Evolutionary conservation across 441 rosid genomes (phyloP).

Genomic region (Syzygium malaccense): DNA sequence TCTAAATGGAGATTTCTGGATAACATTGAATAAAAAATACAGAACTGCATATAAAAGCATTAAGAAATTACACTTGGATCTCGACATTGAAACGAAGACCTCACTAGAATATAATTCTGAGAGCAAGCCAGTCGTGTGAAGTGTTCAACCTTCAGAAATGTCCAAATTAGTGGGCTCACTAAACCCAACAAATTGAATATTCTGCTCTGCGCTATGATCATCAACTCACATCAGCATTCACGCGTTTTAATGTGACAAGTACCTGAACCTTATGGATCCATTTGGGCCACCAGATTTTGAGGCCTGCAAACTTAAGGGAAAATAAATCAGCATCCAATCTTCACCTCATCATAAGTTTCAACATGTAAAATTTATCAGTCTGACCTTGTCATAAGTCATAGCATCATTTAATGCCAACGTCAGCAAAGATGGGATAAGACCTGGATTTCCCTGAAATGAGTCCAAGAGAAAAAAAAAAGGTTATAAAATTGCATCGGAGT

Average conservation of each 20-base stretch:
- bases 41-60: neutral
- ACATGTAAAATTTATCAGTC: neutral
- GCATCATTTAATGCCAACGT: slow-evolving; percentile 80
- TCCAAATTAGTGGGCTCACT: neutral
- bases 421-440: slow-evolving; percentile 53
- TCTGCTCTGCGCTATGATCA: neutral
- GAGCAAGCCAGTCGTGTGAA: neutral
- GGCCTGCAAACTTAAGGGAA: slow-evolving; percentile 35
- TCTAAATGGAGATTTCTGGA: neutral
- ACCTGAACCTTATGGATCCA: slow-evolving; percentile 89
- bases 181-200: neutral
- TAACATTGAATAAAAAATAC: neutral
- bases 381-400: slow-evolving; percentile 86
- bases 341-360: neutral
- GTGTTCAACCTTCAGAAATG: neutral
- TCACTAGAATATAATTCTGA: neutral
- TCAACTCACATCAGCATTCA: neutral
- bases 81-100: neutral
- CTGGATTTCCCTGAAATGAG: slow-evolving; percentile 52
- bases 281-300: slow-evolving; percentile 91
- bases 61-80: neutral
- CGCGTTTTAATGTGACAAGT: slow-evolving; percentile 7
- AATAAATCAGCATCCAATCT: neutral
- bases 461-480: neutral
- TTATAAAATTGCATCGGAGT: neutral